A percentile compares a stretch with the other conserved stretches of the same genome.
phyloP scores from a whole-genome alignment of 352 stramenopile genomes.

The Blastocystis hominis region DNA sequence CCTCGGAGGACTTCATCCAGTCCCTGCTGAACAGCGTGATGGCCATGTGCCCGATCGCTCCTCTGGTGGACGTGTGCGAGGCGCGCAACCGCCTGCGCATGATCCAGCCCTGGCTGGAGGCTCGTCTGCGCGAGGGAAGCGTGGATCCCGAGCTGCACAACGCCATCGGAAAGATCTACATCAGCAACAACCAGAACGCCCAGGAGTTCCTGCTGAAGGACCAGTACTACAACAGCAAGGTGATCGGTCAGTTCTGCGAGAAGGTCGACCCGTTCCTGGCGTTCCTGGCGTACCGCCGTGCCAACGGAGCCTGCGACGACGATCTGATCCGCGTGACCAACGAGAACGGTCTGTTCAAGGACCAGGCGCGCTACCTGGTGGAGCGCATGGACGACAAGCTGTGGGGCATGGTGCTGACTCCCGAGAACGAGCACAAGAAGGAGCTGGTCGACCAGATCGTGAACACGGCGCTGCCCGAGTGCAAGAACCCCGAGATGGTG shows the following conservation, averaged over 20 bases:
- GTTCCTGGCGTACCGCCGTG: constrained; percentile 98
- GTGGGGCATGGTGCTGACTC: constrained; percentile 85
- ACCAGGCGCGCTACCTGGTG: constrained; percentile 95
- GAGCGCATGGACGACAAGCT: constrained; percentile 95
- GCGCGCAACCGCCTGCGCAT: constrained; percentile 95
- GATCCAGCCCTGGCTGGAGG: constrained; percentile 96
- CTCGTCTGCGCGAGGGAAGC: constrained; percentile 92
- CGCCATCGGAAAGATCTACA: constrained; percentile 99
- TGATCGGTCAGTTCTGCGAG: constrained; percentile 98
- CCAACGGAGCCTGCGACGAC: constrained; percentile 91
- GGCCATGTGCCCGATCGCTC: constrained; percentile 82
- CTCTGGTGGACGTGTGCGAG: constrained; percentile 95
- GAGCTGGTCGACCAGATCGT: constrained; percentile 96
- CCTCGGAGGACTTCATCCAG: constrained; percentile 99
- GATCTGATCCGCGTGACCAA: constrained; percentile 96
- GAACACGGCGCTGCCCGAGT: constrained; percentile 97
- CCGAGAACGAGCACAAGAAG: constrained; percentile 71
- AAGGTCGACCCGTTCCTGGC: constrained; percentile 95
- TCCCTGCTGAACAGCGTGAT: constrained; percentile 94
- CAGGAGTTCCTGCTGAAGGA: constrained; percentile 98
- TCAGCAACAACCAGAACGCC: constrained; percentile 96
- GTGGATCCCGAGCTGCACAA: constrained; percentile 97
- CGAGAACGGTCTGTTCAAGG: constrained; percentile 96
- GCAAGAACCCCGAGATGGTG: constrained; percentile 93
- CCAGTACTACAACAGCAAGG: constrained; percentile 98